Evolutionary conservation across 2,329 filamentous ascomycete genomes (phyloP).

Genomic region (Nothomitra cinnamomea): DNA sequence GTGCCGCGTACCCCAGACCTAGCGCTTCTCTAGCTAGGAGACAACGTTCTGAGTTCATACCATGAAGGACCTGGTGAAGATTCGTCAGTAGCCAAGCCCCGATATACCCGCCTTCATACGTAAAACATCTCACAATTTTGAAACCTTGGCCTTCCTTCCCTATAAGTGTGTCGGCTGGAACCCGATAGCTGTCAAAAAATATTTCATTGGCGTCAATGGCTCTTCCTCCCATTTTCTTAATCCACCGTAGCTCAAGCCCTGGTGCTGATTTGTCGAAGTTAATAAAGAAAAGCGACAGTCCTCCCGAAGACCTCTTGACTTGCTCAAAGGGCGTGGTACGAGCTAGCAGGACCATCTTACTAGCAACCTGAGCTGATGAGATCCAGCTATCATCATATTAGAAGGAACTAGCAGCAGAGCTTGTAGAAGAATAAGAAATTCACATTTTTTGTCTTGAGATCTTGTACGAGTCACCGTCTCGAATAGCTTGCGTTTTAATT

Average conservation of each 20-base stretch:
- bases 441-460: constrained; percentile 63
- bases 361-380: constrained; percentile 64
- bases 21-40: constrained; percentile 64
- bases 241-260: constrained; percentile 49
- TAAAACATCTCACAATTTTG: constrained; percentile 36
- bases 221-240: constrained; percentile 72
- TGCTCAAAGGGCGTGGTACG: constrained; percentile 55
- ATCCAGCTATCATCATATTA: constrained; percentile 42
- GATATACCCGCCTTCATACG: too few relatives aligned
- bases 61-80: constrained; percentile 40
- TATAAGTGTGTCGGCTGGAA: constrained; percentile 47
- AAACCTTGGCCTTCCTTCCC: constrained; percentile 63
- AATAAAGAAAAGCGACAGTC: constrained; percentile 66
- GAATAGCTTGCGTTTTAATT: constrained; percentile 46
- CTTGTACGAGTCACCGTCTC: constrained; percentile 42
- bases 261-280: constrained; percentile 46
- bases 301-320: constrained; percentile 53
- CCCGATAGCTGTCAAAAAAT: constrained; percentile 64
- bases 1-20: constrained; percentile 59
- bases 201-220: constrained; percentile 76
- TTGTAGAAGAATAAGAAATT: constrained; percentile 5
- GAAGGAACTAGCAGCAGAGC: neutral
- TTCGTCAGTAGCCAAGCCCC: neutral
- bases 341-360: constrained; percentile 69
- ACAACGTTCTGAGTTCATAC: constrained; percentile 66